These are phyloP conservation scores for Ilex aquifolium DNA, from an alignment of 257 asterid genomes.

Conservation along the genomic window DNA sequence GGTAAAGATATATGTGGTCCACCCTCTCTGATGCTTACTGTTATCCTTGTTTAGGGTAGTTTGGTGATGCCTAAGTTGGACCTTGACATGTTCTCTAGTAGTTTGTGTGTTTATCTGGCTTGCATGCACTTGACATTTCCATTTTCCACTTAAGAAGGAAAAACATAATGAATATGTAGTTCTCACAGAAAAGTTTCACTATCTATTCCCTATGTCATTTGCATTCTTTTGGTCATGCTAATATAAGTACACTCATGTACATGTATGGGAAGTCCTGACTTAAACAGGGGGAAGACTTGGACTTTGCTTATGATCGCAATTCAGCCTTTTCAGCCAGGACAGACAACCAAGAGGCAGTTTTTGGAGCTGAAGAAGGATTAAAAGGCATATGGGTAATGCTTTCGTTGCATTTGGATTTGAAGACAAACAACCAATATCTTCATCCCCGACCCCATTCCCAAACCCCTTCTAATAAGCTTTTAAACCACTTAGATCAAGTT, in stretches of 20 bases:
- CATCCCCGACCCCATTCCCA: too few species aligned
- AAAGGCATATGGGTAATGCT: slow-evolving; percentile 73
- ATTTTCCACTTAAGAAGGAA: not conserved
- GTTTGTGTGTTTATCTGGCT: not conserved
- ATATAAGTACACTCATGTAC: not conserved
- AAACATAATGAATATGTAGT: not conserved
- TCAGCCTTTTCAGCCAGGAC: slow-evolving; percentile 96
- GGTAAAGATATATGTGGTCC: too few species aligned
- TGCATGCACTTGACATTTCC: not conserved
- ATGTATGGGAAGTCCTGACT: slow-evolving; percentile 14
- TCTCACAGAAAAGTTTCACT: too few species aligned
- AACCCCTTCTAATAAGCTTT: too few species aligned
- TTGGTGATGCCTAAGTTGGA: too few species aligned
- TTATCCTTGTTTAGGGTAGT: too few species aligned
- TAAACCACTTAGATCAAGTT: too few species aligned
- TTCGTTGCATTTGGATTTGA: not conserved
- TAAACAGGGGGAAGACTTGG: slow-evolving; percentile 88
- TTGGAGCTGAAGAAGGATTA: slow-evolving; percentile 97
- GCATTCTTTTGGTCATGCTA: not conserved
- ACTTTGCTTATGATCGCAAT: slow-evolving; percentile 94
- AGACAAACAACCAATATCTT: too few species aligned
- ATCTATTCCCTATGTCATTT: not conserved
- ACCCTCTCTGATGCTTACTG: too few species aligned
- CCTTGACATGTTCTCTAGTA: too few species aligned
- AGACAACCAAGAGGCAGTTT: slow-evolving; percentile 97